Percentiles rank a stretch among this genome's conserved stretches.
phyloP scores from a whole-genome alignment of 2,329 filamentous ascomycete species.

The Paraphoma chrysanthemicola region DNA sequence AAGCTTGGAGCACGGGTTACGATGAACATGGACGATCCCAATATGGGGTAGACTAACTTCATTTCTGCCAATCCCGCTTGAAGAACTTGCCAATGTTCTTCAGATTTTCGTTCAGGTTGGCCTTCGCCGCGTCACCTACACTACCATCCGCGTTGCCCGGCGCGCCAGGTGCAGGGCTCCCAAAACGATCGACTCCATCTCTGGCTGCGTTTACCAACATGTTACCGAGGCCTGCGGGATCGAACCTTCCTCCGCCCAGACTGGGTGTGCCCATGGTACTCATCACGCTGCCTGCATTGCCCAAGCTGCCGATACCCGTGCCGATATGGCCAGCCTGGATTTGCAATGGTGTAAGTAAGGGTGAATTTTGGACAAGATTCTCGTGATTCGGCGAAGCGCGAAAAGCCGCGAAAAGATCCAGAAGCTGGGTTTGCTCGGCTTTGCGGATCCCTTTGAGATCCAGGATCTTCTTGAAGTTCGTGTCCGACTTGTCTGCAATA shows the following conservation, averaged over 20 bases:
- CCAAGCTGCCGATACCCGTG: conserved; percentile 52
- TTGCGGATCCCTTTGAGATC: conserved; percentile 91
- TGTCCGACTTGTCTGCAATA: conserved; percentile 89
- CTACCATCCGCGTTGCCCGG: conserved; percentile 24
- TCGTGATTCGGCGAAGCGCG: conserved; percentile 71
- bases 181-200: conserved; percentile 81
- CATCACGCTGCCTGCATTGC: conserved; percentile 47
- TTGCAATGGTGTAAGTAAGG: conserved; percentile 47
- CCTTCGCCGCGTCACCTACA: conserved; percentile 53
- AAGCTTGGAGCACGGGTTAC: too few relatives aligned
- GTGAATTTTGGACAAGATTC: conserved; percentile 59
- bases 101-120: conserved; percentile 88
- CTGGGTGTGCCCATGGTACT: conserved; percentile 46
- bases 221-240: conserved; percentile 82
- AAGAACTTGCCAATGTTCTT: conserved; percentile 98
- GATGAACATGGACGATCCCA: too few relatives aligned
- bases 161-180: conserved; percentile 56
- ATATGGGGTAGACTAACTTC: too few relatives aligned
- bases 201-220: conserved; percentile 87
- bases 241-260: conserved; percentile 64
- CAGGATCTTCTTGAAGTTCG: conserved; percentile 94
- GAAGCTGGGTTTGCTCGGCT: conserved; percentile 78
- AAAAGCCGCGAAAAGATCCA: conserved; percentile 92
- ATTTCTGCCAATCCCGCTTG: conserved; percentile 66
- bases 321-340: conserved; percentile 46